Conservation (phyloP, 208 protist species). For the Trypanosoma congolense region DNA sequence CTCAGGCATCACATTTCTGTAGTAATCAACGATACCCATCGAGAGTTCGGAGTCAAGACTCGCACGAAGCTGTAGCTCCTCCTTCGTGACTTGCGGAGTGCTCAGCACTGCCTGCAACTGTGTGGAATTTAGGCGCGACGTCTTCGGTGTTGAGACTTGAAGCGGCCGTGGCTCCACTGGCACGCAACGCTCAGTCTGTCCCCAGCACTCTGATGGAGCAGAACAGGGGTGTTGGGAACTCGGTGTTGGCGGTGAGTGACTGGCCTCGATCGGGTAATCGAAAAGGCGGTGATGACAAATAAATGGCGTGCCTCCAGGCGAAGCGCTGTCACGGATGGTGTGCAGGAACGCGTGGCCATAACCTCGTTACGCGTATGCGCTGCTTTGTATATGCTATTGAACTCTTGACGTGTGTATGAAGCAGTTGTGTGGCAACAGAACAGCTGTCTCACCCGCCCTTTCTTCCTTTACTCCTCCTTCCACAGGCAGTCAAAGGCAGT, state of each 20-base stretch:
- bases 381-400: too few species aligned
- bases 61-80: slow-evolving; percentile 36
- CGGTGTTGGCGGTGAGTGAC: slow-evolving; percentile 13
- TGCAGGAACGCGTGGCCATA: slow-evolving; percentile 28
- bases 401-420: too few species aligned
- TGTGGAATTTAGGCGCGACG: slow-evolving; percentile 2
- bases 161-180: slow-evolving; percentile 1
- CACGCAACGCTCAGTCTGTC: background rate
- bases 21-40: slow-evolving; percentile 17
- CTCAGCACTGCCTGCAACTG: slow-evolving; percentile 28
- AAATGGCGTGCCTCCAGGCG: slow-evolving; percentile 14
- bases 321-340: slow-evolving; percentile 21
- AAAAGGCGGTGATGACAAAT: slow-evolving; percentile 24
- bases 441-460: too few species aligned
- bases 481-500: too few species aligned
- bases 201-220: background rate
- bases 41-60: slow-evolving; percentile 60
- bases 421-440: too few species aligned
- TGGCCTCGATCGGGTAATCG: slow-evolving; percentile 18
- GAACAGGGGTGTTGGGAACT: background rate
- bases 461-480: too few species aligned
- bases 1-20: slow-evolving; percentile 25
- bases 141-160: slow-evolving; percentile 18
- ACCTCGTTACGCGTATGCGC: too few species aligned
- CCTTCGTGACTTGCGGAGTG: slow-evolving; percentile 54